These are phyloP conservation scores for Friedmanniomyces endolithicus DNA, from an alignment of 495 filamentous ascomycete genomes.

Conservation along the genomic window DNA sequence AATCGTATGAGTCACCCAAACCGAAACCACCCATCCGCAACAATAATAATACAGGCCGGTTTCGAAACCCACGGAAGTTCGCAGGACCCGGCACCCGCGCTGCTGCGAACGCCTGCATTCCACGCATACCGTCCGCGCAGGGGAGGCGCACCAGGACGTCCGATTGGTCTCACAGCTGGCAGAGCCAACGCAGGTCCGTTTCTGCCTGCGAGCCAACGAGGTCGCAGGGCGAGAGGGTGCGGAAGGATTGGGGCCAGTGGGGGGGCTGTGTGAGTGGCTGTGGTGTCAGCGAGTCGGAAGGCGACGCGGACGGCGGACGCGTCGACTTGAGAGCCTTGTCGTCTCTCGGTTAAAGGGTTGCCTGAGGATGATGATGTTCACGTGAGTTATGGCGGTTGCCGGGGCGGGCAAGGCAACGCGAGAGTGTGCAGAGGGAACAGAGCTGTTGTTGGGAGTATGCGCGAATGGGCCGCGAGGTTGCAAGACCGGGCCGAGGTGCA, in stretches of 20 bases:
- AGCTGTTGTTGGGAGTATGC: too few relatives aligned
- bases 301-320: background rate
- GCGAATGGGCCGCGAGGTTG: constrained; percentile 12
- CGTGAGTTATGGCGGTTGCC: too few relatives aligned
- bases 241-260: background rate
- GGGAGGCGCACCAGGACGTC: background rate
- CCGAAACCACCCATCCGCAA: background rate
- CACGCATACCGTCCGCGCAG: background rate
- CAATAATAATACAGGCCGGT: background rate
- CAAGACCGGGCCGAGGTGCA: background rate
- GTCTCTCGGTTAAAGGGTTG: too few relatives aligned
- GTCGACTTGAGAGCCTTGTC: background rate
- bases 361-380: too few relatives aligned
- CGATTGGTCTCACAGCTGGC: background rate
- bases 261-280: background rate
- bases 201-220: background rate
- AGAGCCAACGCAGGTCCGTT: background rate
- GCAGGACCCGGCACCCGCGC: background rate
- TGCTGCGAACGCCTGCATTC: background rate
- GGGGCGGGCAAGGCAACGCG: too few relatives aligned
- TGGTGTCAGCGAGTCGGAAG: background rate
- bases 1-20: background rate
- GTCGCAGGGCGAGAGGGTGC: too few relatives aligned
- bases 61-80: background rate
- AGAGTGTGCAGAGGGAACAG: too few relatives aligned